phyloP scores from a whole-genome alignment of 2,329 filamentous ascomycete genomes.

The Fusarium austroafricanum region DNA sequence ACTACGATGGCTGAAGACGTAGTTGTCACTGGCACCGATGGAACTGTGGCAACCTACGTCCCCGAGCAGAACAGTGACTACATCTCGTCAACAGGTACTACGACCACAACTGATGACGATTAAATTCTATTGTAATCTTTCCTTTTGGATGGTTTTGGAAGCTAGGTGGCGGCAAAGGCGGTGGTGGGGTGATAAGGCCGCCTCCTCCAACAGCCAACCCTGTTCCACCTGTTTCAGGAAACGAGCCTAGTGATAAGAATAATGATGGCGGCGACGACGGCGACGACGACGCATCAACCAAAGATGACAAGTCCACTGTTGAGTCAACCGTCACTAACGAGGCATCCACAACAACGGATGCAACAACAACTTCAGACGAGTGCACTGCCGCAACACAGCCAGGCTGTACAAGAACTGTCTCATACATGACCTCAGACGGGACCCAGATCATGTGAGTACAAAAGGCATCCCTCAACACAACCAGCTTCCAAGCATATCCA shows the following conservation, averaged over 20 bases:
- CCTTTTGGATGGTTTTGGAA: constrained; percentile 9
- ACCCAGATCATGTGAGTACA: background rate
- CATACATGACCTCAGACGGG: background rate
- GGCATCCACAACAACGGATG: no score
- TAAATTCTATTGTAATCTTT: background rate
- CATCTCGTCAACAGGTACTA: background rate
- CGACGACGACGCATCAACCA: no score
- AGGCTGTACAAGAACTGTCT: background rate
- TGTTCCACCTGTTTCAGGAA: background rate
- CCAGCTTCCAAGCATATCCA: no score
- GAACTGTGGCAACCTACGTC: background rate
- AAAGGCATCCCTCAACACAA: no score
- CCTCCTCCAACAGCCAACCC: background rate
- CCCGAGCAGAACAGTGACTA: constrained; percentile 1
- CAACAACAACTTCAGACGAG: no score
- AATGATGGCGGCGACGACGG: rapidly evolving
- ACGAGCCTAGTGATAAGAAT: background rate
- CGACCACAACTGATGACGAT: background rate
- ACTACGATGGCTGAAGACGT: background rate
- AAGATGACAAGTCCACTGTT: no score
- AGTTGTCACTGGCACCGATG: background rate
- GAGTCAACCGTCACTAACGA: no score
- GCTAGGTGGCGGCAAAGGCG: no score
- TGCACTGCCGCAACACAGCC: background rate
- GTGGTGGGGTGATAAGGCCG: no score